Conservation (phyloP, 495 filamentous ascomycete species). For the Symbiotaphrina buchneri region DNA sequence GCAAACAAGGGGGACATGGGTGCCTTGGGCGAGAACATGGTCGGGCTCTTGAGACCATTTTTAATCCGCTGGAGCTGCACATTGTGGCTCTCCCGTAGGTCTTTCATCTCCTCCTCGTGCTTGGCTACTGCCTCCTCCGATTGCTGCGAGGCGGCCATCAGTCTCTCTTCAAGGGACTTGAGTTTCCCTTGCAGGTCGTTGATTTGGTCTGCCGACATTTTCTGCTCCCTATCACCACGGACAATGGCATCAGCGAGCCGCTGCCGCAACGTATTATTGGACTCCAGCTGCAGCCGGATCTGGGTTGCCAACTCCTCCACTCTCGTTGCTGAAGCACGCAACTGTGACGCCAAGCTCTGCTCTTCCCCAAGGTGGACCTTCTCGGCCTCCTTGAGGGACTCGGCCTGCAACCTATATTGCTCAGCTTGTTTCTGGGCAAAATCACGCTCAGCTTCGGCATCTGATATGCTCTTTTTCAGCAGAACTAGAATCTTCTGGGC, state of each 20-base stretch:
- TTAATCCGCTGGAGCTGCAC: slow-evolving; percentile 58
- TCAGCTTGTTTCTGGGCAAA: slow-evolving; percentile 35
- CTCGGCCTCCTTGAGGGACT: slow-evolving; percentile 35
- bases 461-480: slow-evolving; percentile 37
- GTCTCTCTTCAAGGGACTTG: slow-evolving; percentile 59
- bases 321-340: slow-evolving; percentile 45
- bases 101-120: slow-evolving; percentile 68
- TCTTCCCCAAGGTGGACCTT: slow-evolving; percentile 40
- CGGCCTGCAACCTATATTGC: slow-evolving; percentile 34
- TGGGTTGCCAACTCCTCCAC: slow-evolving; percentile 56
- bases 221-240: slow-evolving; percentile 71
- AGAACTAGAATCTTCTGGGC: slow-evolving; percentile 33
- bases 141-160: slow-evolving; percentile 61
- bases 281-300: slow-evolving; percentile 54
- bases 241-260: slow-evolving; percentile 72
- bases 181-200: slow-evolving; percentile 61
- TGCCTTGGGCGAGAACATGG: slow-evolving; percentile 15
- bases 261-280: slow-evolving; percentile 48
- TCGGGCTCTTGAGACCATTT: slow-evolving; percentile 21
- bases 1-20: slow-evolving; percentile 25
- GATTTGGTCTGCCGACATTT: slow-evolving; percentile 55
- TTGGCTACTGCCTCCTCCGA: slow-evolving; percentile 63
- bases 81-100: slow-evolving; percentile 55
- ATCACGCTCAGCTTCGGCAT: slow-evolving; percentile 51
- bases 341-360: slow-evolving; percentile 34